These are phyloP conservation scores for Gossypium gossypioides DNA, from an alignment of 441 rosid species.

Conservation along the genomic window DNA sequence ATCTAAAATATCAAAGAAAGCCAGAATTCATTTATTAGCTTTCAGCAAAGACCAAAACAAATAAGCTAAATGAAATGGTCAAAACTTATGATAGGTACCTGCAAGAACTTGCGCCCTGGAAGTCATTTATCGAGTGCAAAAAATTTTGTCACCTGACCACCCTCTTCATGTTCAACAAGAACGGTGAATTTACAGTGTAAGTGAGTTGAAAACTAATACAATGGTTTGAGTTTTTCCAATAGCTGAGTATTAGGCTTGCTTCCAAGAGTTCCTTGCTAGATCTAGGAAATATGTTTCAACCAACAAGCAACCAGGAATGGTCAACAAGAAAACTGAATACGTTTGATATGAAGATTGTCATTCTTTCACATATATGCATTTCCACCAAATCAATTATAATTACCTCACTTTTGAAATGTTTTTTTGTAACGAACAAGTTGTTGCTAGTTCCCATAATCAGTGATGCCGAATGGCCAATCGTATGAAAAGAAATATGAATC, in stretches of 20 bases:
- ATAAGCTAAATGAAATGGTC: constrained; percentile 2
- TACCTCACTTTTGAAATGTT: constrained; percentile 66
- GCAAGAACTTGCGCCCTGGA: constrained; percentile 62
- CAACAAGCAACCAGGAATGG: constrained; percentile 6
- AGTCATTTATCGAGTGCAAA: constrained; percentile 57
- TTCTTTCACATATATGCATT: neutral
- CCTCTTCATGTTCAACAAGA: constrained; percentile 66
- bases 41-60: constrained; percentile 11
- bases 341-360: neutral
- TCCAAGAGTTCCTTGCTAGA: constrained; percentile 56
- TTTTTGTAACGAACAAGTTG: constrained; percentile 50
- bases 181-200: constrained; percentile 83
- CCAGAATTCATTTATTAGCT: constrained; percentile 19
- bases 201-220: constrained; percentile 89
- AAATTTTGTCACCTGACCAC: constrained; percentile 44
- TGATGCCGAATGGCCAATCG: constrained; percentile 87
- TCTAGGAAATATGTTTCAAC: constrained; percentile 29
- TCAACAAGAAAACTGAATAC: neutral
- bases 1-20: constrained; percentile 35
- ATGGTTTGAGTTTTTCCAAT: constrained; percentile 63
- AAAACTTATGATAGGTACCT: constrained; percentile 30
- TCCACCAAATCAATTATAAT: neutral
- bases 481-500: constrained; percentile 80
- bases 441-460: constrained; percentile 65
- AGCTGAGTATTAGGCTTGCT: constrained; percentile 77